Conservation (phyloP, 148 eudicot species). For the Vaccinium darrowii region DNA sequence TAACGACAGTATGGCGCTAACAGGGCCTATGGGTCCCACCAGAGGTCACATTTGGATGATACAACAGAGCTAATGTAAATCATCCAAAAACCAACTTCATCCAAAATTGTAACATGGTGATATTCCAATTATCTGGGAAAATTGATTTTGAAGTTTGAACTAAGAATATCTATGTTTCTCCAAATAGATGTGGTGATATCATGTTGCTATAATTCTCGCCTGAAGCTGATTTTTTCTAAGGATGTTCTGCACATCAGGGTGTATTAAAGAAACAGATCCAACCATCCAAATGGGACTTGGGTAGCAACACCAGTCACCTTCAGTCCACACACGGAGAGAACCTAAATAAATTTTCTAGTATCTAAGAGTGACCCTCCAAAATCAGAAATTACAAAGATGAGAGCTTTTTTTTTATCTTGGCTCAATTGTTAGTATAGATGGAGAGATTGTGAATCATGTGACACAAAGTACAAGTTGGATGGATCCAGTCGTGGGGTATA, state of each 20-base stretch:
- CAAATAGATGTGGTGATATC: not conserved
- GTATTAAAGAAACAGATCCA: not conserved
- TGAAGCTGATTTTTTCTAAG: not conserved
- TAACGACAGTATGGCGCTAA: too few relatives aligned
- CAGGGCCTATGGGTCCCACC: not conserved
- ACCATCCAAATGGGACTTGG: not conserved
- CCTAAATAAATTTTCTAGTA: not conserved
- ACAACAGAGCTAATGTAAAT: not conserved
- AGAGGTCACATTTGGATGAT: not conserved
- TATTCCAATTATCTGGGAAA: not conserved
- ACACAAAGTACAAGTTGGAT: too few relatives aligned
- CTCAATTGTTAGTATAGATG: too few relatives aligned
- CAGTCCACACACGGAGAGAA: not conserved
- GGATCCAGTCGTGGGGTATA: too few relatives aligned
- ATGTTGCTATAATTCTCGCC: not conserved
- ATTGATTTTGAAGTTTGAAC: not conserved
- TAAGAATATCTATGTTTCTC: not conserved
- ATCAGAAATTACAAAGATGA: not conserved
- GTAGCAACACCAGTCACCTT: not conserved
- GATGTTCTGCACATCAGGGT: not conserved
- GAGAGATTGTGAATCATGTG: too few relatives aligned
- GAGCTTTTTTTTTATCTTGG: not conserved
- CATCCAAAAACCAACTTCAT: not conserved
- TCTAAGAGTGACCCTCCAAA: not conserved
- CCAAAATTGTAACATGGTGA: not conserved